Evolutionary conservation across 2,329 filamentous ascomycete species (phyloP).

Genomic region (Aureobasidium lini): DNA sequence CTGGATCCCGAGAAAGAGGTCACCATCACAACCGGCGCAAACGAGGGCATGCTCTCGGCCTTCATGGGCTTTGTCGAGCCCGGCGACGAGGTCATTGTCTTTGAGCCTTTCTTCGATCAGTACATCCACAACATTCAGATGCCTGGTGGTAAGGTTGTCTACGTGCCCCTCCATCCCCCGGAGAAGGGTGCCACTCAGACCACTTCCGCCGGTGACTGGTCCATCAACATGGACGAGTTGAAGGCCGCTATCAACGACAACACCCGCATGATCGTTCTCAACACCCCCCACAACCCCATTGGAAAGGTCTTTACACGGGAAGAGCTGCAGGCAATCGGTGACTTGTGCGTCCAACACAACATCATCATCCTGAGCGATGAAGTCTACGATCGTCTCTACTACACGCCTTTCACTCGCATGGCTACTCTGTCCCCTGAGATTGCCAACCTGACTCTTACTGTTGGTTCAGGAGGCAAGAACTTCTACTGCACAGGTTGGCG

Average conservation of each 20-base stretch:
- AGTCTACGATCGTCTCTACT: constrained; percentile 89
- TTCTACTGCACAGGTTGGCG: constrained; percentile 98
- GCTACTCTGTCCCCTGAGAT: constrained; percentile 87
- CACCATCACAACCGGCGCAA: constrained; percentile 86
- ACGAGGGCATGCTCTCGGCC: constrained; percentile 89
- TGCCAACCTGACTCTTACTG: constrained; percentile 79
- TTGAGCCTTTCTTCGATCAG: constrained; percentile 99
- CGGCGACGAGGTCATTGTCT: constrained; percentile 94
- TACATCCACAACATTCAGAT: constrained; percentile 99
- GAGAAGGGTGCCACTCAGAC: constrained; percentile 69
- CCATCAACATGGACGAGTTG: constrained; percentile 73
- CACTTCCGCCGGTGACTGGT: constrained; percentile 82
- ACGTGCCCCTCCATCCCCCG: constrained; percentile 90
- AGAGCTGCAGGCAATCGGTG: constrained; percentile 77
- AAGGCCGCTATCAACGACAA: constrained; percentile 72
- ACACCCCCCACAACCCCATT: constrained; percentile 87
- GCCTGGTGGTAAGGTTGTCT: constrained; percentile 89
- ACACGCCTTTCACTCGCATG: constrained; percentile 88
- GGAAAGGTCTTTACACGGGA: constrained; percentile 87
- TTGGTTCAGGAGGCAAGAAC: constrained; percentile 94
- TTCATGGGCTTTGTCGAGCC: constrained; percentile 97
- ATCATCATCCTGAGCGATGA: constrained; percentile 65
- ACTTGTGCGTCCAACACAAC: constrained; percentile 84
- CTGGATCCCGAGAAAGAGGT: constrained; percentile 88
- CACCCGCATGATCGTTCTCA: constrained; percentile 94